A percentile compares a stretch with the other conserved stretches of the same genome.
Evolutionary conservation across 2,329 filamentous ascomycete species (phyloP).

Genomic region (Sordariomycetes sp.): DNA sequence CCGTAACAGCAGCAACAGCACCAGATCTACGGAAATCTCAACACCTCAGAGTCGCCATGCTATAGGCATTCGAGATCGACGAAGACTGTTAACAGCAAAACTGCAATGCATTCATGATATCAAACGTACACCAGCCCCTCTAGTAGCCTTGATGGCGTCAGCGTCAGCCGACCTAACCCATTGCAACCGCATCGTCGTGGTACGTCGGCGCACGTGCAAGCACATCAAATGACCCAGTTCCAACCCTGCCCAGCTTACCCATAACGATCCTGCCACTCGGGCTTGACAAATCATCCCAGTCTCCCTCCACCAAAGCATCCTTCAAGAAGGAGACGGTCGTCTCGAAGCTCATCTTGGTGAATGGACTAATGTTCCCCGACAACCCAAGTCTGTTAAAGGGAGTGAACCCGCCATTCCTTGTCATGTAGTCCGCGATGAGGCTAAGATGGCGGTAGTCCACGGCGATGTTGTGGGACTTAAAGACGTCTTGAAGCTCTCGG

Average conservation of each 20-base stretch:
- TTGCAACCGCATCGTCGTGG: constrained; percentile 20
- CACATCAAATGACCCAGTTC: constrained; percentile 88
- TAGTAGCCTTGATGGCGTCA: not conserved
- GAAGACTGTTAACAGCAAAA: not conserved
- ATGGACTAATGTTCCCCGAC: constrained; percentile 71
- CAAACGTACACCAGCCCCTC: not conserved
- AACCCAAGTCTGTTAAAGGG: constrained; percentile 89
- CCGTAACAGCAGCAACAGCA: too few species aligned
- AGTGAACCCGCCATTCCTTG: constrained; percentile 75
- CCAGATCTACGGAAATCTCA: too few species aligned
- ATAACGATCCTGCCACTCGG: constrained; percentile 83
- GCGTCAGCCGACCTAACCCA: not conserved
- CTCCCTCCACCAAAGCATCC: constrained; percentile 80
- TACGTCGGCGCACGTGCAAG: constrained; percentile 47
- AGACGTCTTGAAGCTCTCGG: constrained; percentile 72
- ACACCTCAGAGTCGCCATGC: too few species aligned
- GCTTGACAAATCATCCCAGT: constrained; percentile 76
- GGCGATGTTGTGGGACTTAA: constrained; percentile 78
- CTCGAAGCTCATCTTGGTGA: constrained; percentile 99
- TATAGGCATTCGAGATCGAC: not conserved
- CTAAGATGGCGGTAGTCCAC: constrained; percentile 90
- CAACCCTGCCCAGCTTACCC: constrained; percentile 68
- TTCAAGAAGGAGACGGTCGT: constrained; percentile 89
- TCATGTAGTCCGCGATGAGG: constrained; percentile 96
- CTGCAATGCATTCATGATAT: constrained; percentile 1